Base-by-base conservation (phyloP, 2,329 filamentous ascomycete species). In the Triangularia verruculosa region DNA sequence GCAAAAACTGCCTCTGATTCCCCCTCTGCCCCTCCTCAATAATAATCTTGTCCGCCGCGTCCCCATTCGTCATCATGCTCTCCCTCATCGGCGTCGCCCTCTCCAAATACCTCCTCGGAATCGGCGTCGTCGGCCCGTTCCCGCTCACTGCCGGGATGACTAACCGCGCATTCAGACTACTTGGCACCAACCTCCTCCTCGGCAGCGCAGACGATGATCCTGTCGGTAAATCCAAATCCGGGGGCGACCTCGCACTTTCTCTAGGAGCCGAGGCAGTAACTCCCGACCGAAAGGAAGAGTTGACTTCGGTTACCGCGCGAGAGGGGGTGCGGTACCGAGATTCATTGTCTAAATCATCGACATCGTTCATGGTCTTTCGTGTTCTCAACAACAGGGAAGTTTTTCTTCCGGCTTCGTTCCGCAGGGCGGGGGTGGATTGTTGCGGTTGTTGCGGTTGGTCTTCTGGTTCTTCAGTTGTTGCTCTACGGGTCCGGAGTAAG, bases 221-320 rank as follows among this genome's bases (percentile, higher is more conserved):
- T 28, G 75, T 66, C 30, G 73, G 71, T 11, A 69, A 60, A 30
- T 17, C 34, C 52, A 51, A n/a, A 52, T 77, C 78, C 9, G 70
- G 70, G 27, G 77, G 74, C 12, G 76, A 72, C 17, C 75, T 66
- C 13, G 74, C 72, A 39, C 75, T 70, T 30, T 82, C 80, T 52
- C 80, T 77, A 54, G 51, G 51, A n/a, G 25, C 24, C 12, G 51
- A 25, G 39, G 39, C n/a, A 0, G 39, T 20, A 3, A 74, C 72
- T 61, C 66, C 70, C 63, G 70, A 70, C 66, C 69, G 76, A 65
- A 67, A 74, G 70, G 67, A 71, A 2, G 39, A 47, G 27, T 77
- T 80, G 59, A 82, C 78, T 64, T 89, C 86, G 0, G 85, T 88
- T 34, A 78, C 75, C 3, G 85, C 85, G 24, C 87, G 79, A 3